A percentile compares a stretch with the other conserved stretches of the same genome.
phyloP scores from a whole-genome alignment of 768 basidiomycete genomes.

The Pisolithus orientalis region DNA sequence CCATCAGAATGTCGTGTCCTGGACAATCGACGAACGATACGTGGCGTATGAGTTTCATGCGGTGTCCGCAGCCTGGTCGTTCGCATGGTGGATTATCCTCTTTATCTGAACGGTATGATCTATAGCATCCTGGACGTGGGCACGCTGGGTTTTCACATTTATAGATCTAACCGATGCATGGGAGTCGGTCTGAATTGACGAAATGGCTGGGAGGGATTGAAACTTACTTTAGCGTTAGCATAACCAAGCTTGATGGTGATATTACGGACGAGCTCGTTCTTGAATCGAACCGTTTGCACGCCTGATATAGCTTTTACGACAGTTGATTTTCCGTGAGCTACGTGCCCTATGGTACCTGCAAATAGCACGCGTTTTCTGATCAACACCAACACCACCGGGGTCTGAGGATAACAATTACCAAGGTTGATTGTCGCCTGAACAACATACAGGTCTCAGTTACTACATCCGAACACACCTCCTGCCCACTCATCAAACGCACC shows the following conservation, averaged over 20 bases:
- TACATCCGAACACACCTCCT: not conserved
- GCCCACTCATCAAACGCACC: slow-evolving; percentile 37
- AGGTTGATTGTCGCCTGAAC: slow-evolving; percentile 88
- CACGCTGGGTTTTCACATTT: slow-evolving; percentile 94
- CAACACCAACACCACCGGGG: not conserved
- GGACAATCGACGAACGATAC: slow-evolving; percentile 99
- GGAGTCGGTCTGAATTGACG: slow-evolving; percentile 2
- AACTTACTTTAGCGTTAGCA: slow-evolving; percentile 91
- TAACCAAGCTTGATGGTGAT: slow-evolving; percentile 99
- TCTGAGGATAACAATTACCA: slow-evolving; percentile 38
- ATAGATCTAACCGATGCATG: slow-evolving; percentile 64
- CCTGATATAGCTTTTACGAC: slow-evolving; percentile 99
- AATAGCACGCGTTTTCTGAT: slow-evolving; percentile 1
- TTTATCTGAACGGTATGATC: slow-evolving; percentile 90
- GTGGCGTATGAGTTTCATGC: slow-evolving; percentile 90
- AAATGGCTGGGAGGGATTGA: too few relatives aligned
- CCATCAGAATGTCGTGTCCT: slow-evolving; percentile 99
- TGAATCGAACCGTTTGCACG: slow-evolving; percentile 96
- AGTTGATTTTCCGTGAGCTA: slow-evolving; percentile 95
- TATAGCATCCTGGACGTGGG: slow-evolving; percentile 89
- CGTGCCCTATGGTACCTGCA: slow-evolving; percentile 94
- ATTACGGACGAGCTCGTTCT: slow-evolving; percentile 98
- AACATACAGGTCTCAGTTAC: not conserved
- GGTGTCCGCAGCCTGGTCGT: slow-evolving; percentile 82
- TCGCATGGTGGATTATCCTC: slow-evolving; percentile 93